Evolutionary conservation across 2,329 filamentous ascomycete genomes (phyloP), one percentile per base, ranked within the genome.

Genomic region (Diaporthe aspalathi): DNA sequence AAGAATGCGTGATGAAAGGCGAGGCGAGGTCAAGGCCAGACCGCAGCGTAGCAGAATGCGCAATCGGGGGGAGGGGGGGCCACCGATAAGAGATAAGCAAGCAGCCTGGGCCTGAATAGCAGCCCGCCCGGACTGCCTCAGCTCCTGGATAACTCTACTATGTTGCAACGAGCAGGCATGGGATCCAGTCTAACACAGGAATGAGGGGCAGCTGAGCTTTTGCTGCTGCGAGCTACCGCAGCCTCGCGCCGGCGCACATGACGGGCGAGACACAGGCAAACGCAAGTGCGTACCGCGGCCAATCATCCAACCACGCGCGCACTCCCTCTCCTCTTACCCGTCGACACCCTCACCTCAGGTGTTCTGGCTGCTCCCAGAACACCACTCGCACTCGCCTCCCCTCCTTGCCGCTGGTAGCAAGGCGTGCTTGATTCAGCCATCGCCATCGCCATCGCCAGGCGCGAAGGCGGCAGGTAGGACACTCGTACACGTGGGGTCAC

Each of bases 11-110:
- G 67, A 32, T 38, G 53, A 8, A 50, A 47, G 24, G 43, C 60
- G 29, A 50, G 29, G 24, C 40, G 57, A 62, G 57, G 40, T 38
- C 57, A 43, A 62, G 57, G 60, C 43, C 60, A 65, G 60, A 65
- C 29, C 60, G 27, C 60, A 65, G 60, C 60, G 60, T 65, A 65
- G 60, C 60, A 63, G 60, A 65, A 65, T 65, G 60, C 60, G 60
- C 43, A 65, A 50, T 50, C 60, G 29, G 60, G 60, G 43, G 29
- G 7, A 9, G 32, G 32, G 32, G 32, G 32, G 32, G 32, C 32
- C 32, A 9, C 60, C 60, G 60, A 65, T 65, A 65, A 65, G 60
- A 65, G 35, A 38, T 38, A 38, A 38, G 35, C 49, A 65, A 50
- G 60, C 57, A 62, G 57, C 60, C 38, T 50, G 60, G 60, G 27